Percentiles rank a stretch among this genome's conserved stretches.
Conservation (phyloP, 2,329 filamentous ascomycete species). For the Sordariomycetes sp. region DNA sequence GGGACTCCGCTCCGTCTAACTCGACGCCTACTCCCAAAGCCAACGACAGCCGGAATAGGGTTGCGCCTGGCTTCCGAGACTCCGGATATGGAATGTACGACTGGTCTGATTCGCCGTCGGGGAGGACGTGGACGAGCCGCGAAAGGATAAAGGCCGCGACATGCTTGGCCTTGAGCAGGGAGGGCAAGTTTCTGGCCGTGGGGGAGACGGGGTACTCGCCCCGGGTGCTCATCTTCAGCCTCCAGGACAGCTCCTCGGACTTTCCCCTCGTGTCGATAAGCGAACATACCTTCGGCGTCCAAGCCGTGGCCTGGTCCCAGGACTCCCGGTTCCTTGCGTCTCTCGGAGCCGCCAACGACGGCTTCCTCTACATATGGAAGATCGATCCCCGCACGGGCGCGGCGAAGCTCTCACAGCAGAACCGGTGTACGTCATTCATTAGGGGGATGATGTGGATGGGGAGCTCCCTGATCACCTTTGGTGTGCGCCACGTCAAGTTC, state of each 20-base stretch:
- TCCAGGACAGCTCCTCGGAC: conserved; percentile 71
- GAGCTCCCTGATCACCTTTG: conserved; percentile 70
- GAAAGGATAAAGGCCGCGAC: conserved; percentile 93
- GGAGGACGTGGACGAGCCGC: conserved; percentile 74
- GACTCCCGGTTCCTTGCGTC: conserved; percentile 83
- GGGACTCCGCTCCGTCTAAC: conserved; percentile 35
- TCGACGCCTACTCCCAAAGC: conserved; percentile 48
- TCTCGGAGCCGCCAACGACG: conserved; percentile 80
- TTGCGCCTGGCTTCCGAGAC: conserved; percentile 35
- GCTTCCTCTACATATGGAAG: conserved; percentile 85
- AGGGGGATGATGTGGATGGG: conserved; percentile 88
- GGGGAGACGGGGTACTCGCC: conserved; percentile 94
- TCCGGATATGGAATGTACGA: conserved; percentile 26
- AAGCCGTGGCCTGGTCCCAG: conserved; percentile 77
- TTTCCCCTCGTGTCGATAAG: conserved; percentile 73
- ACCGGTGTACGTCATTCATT: conserved; percentile 83
- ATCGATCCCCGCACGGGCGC: conserved; percentile 74
- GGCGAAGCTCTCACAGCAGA: conserved; percentile 69
- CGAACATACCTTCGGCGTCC: conserved; percentile 85
- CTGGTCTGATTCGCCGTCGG: conserved; percentile 51
- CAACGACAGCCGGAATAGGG: conserved; percentile 51
- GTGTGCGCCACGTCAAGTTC: conserved; percentile 84
- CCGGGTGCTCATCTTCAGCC: conserved; percentile 79
- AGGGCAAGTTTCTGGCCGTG: conserved; percentile 79
- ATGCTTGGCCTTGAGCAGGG: conserved; percentile 77